Conservation (phyloP, 2,329 filamentous ascomycete species). For the Botrytis elliptica region DNA sequence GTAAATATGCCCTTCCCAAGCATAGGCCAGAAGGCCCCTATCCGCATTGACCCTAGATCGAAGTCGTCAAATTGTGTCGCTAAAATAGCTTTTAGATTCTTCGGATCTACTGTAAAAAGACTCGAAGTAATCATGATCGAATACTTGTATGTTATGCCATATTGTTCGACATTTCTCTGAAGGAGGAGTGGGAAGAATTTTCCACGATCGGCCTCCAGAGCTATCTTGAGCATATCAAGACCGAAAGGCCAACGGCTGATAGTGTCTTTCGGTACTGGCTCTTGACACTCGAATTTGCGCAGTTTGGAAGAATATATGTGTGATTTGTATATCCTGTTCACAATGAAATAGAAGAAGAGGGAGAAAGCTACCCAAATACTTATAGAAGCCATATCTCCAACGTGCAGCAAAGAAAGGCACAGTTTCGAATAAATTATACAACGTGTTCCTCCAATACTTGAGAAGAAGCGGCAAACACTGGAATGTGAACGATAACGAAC, state of each 20-base stretch:
- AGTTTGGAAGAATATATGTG: not conserved
- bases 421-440: not conserved
- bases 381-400: not conserved
- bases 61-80: slow-evolving; percentile 54
- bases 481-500: not conserved
- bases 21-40: slow-evolving; percentile 14
- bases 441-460: not conserved
- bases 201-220: not conserved
- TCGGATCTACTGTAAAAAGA: slow-evolving; percentile 41
- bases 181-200: not conserved
- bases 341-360: not conserved
- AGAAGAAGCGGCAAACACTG: not conserved
- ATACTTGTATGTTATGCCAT: not conserved
- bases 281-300: not conserved
- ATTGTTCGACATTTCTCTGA: not conserved
- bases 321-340: not conserved
- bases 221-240: not conserved
- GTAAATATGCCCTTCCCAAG: slow-evolving; percentile 24
- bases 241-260: not conserved
- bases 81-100: slow-evolving; percentile 56
- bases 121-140: not conserved
- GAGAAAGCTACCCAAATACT: not conserved
- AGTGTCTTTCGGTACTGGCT: not conserved
- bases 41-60: slow-evolving; percentile 25
- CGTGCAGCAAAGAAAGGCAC: not conserved